Conservation (phyloP, 768 basidiomycete genomes). For the Dioszegia hungarica region DNA sequence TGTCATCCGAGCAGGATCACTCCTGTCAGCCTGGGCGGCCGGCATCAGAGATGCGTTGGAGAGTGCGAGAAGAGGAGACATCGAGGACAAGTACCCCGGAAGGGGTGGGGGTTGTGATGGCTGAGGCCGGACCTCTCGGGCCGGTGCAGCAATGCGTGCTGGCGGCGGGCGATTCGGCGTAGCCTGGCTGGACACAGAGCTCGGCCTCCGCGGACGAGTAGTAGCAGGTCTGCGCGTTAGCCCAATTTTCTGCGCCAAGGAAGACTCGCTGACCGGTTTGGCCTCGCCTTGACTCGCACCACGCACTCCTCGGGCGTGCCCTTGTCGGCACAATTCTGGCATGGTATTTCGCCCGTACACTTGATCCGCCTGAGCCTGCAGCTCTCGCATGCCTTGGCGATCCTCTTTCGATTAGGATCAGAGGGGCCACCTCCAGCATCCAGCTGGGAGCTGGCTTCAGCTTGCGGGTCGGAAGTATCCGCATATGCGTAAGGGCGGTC, state of each 20-base stretch:
- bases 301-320: neutral
- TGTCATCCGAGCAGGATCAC: neutral
- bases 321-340: neutral
- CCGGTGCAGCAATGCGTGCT: no score
- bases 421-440: no score
- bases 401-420: no score
- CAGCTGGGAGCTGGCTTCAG: no score
- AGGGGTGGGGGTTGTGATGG: neutral
- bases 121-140: no score
- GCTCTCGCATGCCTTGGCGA: conserved; percentile 12
- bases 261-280: conserved; percentile 8
- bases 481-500: no score
- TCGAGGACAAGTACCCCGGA: neutral
- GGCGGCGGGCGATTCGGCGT: neutral
- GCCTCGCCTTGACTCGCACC: conserved; percentile 12
- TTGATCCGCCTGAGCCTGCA: conserved; percentile 10
- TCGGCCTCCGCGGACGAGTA: neutral
- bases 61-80: neutral
- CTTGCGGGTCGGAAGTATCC: no score
- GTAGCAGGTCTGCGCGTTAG: neutral
- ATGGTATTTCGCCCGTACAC: conserved; percentile 10
- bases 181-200: neutral
- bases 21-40: neutral
- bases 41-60: neutral
- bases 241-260: neutral